A percentile compares a stretch with the other conserved stretches of the same genome.
These are phyloP conservation scores for Mallotus nudiflorus DNA, from an alignment of 345 rosid species.

Conservation along the genomic window DNA sequence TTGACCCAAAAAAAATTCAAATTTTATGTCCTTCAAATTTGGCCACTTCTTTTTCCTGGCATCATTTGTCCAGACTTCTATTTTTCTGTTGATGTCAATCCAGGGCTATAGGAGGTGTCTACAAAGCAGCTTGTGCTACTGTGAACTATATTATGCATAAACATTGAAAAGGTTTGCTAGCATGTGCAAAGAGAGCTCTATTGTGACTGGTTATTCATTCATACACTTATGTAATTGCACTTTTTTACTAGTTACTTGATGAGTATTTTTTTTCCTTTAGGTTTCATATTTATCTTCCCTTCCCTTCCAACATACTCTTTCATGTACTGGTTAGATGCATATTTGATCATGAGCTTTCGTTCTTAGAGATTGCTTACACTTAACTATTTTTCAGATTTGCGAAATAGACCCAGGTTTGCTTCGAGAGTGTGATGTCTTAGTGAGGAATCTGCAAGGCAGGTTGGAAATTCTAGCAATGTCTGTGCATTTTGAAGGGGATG, in stretches of 20 bases:
- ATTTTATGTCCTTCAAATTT: background rate
- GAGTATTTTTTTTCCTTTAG: background rate
- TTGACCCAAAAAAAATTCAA: background rate
- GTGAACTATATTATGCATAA: background rate
- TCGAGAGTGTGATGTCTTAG: conserved; percentile 73
- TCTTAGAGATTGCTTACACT: background rate
- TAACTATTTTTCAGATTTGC: conserved; percentile 53
- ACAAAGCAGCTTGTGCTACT: background rate
- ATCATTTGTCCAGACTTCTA: background rate
- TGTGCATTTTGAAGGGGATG: conserved; percentile 87
- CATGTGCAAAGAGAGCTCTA: background rate
- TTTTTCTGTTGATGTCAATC: background rate
- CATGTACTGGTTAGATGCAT: background rate
- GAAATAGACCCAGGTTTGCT: conserved; percentile 82
- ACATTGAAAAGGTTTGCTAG: background rate
- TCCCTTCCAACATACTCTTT: background rate
- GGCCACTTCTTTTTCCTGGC: background rate
- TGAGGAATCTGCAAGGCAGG: conserved; percentile 83
- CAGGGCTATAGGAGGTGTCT: background rate
- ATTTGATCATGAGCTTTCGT: background rate
- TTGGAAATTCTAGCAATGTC: conserved; percentile 87
- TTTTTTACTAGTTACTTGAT: background rate
- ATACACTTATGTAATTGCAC: background rate
- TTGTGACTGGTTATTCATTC: background rate
- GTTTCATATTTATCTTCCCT: background rate